Conservation (phyloP, 2,329 filamentous ascomycete genomes). For the Cercospora beticola region DNA sequence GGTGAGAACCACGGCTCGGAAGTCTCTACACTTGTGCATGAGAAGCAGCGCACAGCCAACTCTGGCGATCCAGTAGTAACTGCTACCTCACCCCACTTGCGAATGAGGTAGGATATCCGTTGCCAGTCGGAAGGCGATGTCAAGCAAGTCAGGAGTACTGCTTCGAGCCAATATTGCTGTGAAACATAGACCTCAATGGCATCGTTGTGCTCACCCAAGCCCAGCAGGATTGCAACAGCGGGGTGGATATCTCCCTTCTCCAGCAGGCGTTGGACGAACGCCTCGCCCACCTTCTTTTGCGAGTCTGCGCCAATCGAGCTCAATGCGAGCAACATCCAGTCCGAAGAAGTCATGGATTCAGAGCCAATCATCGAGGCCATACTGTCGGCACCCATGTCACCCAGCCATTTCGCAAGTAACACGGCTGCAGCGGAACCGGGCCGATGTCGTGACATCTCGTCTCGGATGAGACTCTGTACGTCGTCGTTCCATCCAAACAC, state of each 20-base stretch:
- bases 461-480: constrained; percentile 74
- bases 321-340: constrained; percentile 95
- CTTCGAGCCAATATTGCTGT: constrained; percentile 88
- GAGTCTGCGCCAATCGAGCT: constrained; percentile 77
- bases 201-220: constrained; percentile 88
- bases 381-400: constrained; percentile 76
- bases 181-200: constrained; percentile 96
- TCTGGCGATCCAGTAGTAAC: constrained; percentile 84
- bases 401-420: constrained; percentile 87
- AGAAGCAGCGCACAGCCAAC: constrained; percentile 88
- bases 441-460: constrained; percentile 76
- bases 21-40: constrained; percentile 82
- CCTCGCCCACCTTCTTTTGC: constrained; percentile 85
- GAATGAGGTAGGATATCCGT: constrained; percentile 79
- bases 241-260: constrained; percentile 89
- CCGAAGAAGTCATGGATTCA: constrained; percentile 84
- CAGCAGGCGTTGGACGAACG: constrained; percentile 85
- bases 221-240: constrained; percentile 87
- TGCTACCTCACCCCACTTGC: constrained; percentile 93
- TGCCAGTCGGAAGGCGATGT: constrained; percentile 86
- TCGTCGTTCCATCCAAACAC: constrained; percentile 95
- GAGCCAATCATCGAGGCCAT: constrained; percentile 73
- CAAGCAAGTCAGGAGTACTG: constrained; percentile 81
- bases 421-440: constrained; percentile 74
- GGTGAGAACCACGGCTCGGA: constrained; percentile 87